Conservation (phyloP, 352 stramenopile genomes). For the Phytophthora lateralis region DNA sequence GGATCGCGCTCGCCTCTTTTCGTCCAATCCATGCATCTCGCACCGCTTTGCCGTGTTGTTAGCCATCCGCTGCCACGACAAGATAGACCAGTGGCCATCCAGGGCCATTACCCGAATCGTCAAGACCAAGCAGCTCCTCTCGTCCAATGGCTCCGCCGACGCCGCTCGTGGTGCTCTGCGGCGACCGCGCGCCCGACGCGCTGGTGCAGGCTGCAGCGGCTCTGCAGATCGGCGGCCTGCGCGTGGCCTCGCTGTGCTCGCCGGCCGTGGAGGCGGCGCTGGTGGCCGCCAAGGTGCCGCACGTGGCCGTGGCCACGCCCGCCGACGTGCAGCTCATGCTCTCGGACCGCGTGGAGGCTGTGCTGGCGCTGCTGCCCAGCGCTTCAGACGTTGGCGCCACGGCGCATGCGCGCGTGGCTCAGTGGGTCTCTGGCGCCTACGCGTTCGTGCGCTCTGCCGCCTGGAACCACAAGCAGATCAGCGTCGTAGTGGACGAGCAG, state of each 20-base stretch:
- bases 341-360: constrained; percentile 67
- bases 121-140: constrained; percentile 11
- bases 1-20: background rate
- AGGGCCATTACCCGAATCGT: constrained; percentile 24
- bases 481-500: constrained; percentile 71
- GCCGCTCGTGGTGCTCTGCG: constrained; percentile 76
- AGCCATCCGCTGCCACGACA: constrained; percentile 13
- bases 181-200: constrained; percentile 45
- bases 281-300: constrained; percentile 73
- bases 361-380: constrained; percentile 62
- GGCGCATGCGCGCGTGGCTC: constrained; percentile 54
- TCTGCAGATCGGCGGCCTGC: constrained; percentile 61
- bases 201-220: constrained; percentile 57
- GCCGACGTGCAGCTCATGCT: constrained; percentile 74
- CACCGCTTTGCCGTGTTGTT: constrained; percentile 26
- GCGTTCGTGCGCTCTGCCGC: constrained; percentile 84
- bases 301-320: constrained; percentile 67
- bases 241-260: constrained; percentile 69
- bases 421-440: constrained; percentile 77
- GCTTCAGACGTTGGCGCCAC: constrained; percentile 23
- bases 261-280: constrained; percentile 57
- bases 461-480: constrained; percentile 90
- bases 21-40: background rate
- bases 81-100: constrained; percentile 17
- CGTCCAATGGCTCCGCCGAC: constrained; percentile 36